Conservation (phyloP, 2,329 filamentous ascomycete species). For the Alternaria longipes region DNA sequence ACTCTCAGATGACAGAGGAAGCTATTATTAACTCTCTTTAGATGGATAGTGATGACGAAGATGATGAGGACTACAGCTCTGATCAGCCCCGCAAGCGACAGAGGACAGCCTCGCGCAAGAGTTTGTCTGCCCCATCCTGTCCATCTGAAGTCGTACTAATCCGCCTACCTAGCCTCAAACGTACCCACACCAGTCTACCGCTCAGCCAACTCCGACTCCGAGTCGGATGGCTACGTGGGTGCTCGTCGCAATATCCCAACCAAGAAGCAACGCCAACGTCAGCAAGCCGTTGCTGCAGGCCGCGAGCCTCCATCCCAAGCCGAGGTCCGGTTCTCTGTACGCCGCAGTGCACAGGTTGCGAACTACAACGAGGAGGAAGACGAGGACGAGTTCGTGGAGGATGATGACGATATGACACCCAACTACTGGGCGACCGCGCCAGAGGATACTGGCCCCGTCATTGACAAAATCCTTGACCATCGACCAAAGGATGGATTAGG, state of each 20-base stretch:
- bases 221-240: constrained; percentile 76
- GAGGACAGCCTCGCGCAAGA: constrained; percentile 69
- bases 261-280: constrained; percentile 79
- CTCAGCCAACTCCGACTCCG: constrained; percentile 70
- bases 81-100: constrained; percentile 70
- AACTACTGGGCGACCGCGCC: constrained; percentile 74
- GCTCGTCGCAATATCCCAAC: constrained; percentile 71
- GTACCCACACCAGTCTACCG: constrained; percentile 59
- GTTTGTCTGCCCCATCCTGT: constrained; percentile 57
- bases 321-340: constrained; percentile 91
- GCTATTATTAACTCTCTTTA: constrained; percentile 42
- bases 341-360: constrained; percentile 78
- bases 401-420: constrained; percentile 70
- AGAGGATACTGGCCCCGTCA: constrained; percentile 82
- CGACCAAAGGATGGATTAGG: constrained; percentile 72
- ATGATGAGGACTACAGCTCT: constrained; percentile 73
- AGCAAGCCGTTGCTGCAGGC: constrained; percentile 70
- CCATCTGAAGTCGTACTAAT: constrained; percentile 48
- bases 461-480: constrained; percentile 91
- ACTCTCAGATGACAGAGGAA: constrained; percentile 20
- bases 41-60: constrained; percentile 71
- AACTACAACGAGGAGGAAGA: constrained; percentile 74
- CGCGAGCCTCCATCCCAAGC: constrained; percentile 70
- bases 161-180: constrained; percentile 64
- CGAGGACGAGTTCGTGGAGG: constrained; percentile 64